Conservation (phyloP, 441 rosid genomes). For the Adansonia grandidieri region DNA sequence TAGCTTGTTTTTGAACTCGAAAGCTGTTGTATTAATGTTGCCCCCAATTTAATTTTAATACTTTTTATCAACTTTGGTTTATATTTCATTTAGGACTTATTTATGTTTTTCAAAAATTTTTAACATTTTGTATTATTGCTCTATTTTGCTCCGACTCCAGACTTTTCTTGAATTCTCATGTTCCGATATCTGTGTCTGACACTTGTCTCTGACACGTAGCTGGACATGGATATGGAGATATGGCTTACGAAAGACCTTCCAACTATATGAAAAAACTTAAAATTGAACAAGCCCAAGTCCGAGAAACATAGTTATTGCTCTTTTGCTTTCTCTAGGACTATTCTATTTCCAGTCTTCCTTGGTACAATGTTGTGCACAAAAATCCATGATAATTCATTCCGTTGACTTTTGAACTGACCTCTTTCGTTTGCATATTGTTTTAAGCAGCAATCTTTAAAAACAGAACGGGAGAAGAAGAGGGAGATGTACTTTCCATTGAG, state of each 20-base stretch:
- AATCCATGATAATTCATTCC: not conserved
- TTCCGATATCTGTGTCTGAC: too few species aligned
- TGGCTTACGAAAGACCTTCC: too few species aligned
- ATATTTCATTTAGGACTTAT: not conserved
- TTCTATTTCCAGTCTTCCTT: not conserved
- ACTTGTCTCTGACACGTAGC: too few species aligned
- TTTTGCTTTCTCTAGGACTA: not conserved
- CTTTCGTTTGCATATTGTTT: not conserved
- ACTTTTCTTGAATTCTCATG: too few species aligned
- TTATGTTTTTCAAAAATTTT: not conserved
- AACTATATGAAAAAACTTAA: too few species aligned
- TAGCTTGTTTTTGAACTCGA: not conserved
- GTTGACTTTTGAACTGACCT: not conserved
- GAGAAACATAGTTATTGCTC: not conserved
- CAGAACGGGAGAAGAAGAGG: constrained; percentile 46
- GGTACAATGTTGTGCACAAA: not conserved
- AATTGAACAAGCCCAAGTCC: too few species aligned
- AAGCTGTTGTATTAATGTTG: not conserved
- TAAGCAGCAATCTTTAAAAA: constrained; percentile 39
- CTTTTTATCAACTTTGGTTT: not conserved
- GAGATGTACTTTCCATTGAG: constrained; percentile 49
- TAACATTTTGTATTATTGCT: not conserved
- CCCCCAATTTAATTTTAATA: not conserved
- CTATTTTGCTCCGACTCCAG: too few species aligned
- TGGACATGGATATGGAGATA: too few species aligned